A percentile compares a stretch with the other conserved stretches of the same genome.
phyloP scores from a whole-genome alignment of 2,329 filamentous ascomycete genomes.

The Knufia petricola region DNA sequence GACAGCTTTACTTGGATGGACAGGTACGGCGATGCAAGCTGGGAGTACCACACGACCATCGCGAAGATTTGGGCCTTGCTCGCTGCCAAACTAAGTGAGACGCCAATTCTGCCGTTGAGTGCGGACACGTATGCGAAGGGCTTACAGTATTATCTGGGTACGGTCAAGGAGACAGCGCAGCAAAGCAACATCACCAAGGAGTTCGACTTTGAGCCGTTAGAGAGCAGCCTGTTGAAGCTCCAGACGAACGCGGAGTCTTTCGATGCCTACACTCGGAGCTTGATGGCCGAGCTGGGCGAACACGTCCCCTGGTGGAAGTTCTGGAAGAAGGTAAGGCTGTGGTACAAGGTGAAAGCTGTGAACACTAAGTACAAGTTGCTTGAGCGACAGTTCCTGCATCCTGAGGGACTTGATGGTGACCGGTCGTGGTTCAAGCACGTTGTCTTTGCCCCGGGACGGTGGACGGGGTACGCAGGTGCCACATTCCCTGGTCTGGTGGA shows the following conservation, averaged over 20 bases:
- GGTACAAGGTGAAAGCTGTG: conserved; percentile 52
- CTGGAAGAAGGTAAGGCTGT: conserved; percentile 56
- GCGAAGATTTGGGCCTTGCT: conserved; percentile 56
- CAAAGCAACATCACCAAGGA: conserved; percentile 10
- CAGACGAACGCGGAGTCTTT: conserved; percentile 23
- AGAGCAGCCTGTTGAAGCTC: conserved; percentile 41
- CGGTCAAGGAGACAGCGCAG: conserved; percentile 21
- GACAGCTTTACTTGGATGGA: conserved; percentile 44
- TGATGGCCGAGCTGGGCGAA: conserved; percentile 39
- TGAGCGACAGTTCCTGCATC: conserved; percentile 70
- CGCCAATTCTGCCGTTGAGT: conserved; percentile 53
- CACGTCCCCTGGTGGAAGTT: conserved; percentile 69
- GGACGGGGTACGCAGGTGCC: conserved; percentile 79
- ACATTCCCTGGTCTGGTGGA: conserved; percentile 58
- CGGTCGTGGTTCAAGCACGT: conserved; percentile 90
- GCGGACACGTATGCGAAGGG: conserved; percentile 55
- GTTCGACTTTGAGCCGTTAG: conserved; percentile 29
- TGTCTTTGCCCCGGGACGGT: conserved; percentile 80
- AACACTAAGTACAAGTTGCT: conserved; percentile 79
- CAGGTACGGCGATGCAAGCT: conserved; percentile 48
- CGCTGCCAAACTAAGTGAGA: conserved; percentile 52
- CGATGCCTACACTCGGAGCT: conserved; percentile 41
- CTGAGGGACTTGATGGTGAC: conserved; percentile 62
- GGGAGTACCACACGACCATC: conserved; percentile 52
- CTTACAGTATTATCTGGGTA: conserved; percentile 38